Conservation (phyloP, 2,329 filamentous ascomycete species). For the Neonectria magnoliae region DNA sequence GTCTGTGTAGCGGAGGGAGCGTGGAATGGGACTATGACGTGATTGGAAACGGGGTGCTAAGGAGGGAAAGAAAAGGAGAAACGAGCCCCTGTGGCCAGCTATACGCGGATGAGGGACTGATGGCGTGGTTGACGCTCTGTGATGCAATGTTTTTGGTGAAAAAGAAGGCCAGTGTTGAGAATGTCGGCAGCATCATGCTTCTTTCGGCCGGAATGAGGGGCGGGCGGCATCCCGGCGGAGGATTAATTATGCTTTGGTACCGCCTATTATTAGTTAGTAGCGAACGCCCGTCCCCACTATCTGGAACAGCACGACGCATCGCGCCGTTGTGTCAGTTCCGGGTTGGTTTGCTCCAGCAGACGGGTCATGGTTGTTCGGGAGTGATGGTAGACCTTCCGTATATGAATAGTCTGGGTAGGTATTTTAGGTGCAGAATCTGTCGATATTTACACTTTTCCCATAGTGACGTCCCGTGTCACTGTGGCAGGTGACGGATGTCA, state of each 20-base stretch:
- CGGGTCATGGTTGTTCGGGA: not conserved
- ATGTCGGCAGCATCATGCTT: slow-evolving; percentile 12
- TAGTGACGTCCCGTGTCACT: not conserved
- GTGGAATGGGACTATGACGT: slow-evolving; percentile 15
- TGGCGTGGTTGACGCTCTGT: slow-evolving; percentile 10
- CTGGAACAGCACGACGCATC: not conserved
- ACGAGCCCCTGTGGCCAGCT: slow-evolving; percentile 1
- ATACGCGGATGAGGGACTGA: slow-evolving; percentile 11
- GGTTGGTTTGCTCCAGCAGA: not conserved
- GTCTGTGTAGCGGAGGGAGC: slow-evolving; percentile 1
- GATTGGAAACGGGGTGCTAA: slow-evolving; percentile 8
- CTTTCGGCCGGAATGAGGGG: slow-evolving; percentile 5
- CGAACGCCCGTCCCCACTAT: not conserved
- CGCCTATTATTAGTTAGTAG: not conserved
- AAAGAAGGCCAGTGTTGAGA: not conserved
- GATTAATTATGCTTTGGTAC: not conserved
- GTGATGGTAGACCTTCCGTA: not conserved
- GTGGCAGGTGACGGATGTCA: not conserved
- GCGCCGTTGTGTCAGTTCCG: not conserved
- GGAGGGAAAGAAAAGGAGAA: not conserved
- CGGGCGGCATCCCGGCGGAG: not conserved
- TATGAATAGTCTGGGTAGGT: no score
- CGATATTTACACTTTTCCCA: not conserved
- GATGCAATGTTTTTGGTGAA: not conserved
- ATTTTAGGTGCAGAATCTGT: not conserved